These are phyloP conservation scores for Metschnikowia chrysomelidarum DNA, from an alignment of 805 yeast genomes.

Conservation along the genomic window DNA sequence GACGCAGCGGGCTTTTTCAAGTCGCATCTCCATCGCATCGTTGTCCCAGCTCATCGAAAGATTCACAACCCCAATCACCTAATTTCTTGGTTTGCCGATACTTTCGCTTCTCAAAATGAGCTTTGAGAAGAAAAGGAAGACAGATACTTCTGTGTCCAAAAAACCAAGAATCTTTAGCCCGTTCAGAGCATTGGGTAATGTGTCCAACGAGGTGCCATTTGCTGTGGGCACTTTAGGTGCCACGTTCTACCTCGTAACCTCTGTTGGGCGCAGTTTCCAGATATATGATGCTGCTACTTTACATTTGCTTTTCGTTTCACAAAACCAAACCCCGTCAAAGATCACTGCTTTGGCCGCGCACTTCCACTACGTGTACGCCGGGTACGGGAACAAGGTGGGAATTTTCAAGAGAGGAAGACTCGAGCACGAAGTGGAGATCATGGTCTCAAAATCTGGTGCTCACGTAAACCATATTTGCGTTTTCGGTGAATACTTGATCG, in stretches of 20 bases:
- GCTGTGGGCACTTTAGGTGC: conserved; percentile 87
- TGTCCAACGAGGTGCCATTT: conserved; percentile 82
- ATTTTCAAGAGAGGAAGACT: conserved; percentile 79
- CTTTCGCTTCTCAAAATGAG: no score
- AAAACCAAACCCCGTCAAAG: conserved; percentile 64
- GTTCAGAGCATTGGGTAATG: conserved; percentile 82
- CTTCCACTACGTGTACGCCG: conserved; percentile 79
- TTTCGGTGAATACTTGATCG: conserved; percentile 80
- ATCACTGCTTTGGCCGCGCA: conserved; percentile 77
- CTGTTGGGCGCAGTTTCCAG: conserved; percentile 87
- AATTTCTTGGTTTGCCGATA: no score
- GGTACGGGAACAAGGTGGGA: conserved; percentile 69
- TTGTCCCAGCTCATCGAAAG: not conserved
- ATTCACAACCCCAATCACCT: no score
- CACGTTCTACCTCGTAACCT: conserved; percentile 82
- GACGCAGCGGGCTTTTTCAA: not conserved
- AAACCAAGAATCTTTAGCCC: conserved; percentile 67
- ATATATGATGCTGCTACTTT: conserved; percentile 88
- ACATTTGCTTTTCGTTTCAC: conserved; percentile 82
- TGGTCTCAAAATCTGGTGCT: conserved; percentile 21
- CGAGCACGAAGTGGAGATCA: conserved; percentile 29
- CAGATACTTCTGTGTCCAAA: conserved; percentile 13
- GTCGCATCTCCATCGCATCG: conserved; percentile 1
- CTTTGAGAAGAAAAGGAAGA: conserved; percentile 37
- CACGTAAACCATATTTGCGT: conserved; percentile 50